These are phyloP conservation scores for Setomelanomma holmii DNA, from an alignment of 2,329 filamentous ascomycete genomes.

Conservation along the genomic window DNA sequence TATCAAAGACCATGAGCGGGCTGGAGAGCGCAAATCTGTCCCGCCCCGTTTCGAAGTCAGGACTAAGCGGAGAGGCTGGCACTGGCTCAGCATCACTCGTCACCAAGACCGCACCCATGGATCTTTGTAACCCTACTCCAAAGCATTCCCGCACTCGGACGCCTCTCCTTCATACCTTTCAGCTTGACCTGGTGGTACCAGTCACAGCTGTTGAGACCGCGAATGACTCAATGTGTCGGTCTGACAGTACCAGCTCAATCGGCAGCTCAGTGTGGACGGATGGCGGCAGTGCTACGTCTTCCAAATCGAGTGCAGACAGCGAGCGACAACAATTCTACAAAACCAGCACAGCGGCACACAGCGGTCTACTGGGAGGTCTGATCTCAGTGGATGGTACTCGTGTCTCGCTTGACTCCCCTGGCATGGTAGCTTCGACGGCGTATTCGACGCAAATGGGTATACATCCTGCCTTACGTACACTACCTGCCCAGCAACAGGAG, in stretches of 20 bases:
- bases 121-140: too few species aligned
- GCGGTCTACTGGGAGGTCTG: constrained; percentile 38
- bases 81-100: constrained; percentile 10
- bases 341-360: constrained; percentile 26
- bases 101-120: neutral
- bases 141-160: constrained; percentile 25
- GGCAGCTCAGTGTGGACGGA: constrained; percentile 42
- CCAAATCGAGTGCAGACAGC: constrained; percentile 34
- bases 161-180: constrained; percentile 28
- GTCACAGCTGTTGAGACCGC: constrained; percentile 1
- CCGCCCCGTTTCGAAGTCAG: constrained; percentile 18
- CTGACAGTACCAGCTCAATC: constrained; percentile 35
- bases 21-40: neutral
- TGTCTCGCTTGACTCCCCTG: constrained; percentile 8
- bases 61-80: constrained; percentile 18
- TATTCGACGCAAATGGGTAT: constrained; percentile 15
- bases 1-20: neutral
- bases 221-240: constrained; percentile 25
- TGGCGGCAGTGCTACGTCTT: constrained; percentile 34
- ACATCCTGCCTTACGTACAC: constrained; percentile 12
- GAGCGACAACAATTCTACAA: constrained; percentile 16
- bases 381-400: constrained; percentile 27
- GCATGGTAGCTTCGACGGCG: constrained; percentile 7
- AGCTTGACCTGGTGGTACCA: constrained; percentile 23
- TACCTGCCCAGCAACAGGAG: constrained; percentile 5